These are phyloP conservation scores for Erythrobasidium yunnanense DNA, from an alignment of 768 basidiomycete species.

Conservation along the genomic window DNA sequence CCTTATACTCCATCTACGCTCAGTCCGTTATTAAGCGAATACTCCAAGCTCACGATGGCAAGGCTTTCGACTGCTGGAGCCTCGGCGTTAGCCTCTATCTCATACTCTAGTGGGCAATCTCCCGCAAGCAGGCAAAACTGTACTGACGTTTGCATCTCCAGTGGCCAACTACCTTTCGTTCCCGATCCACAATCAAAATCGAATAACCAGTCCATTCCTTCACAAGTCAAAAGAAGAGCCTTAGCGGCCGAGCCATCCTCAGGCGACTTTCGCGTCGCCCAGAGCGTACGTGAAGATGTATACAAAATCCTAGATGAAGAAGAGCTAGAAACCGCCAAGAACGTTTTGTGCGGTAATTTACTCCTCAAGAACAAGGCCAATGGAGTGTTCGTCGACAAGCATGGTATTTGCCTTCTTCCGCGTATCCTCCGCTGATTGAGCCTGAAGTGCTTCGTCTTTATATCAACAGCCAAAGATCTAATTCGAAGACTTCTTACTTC, in stretches of 20 bases:
- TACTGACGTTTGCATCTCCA: background rate
- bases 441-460: background rate
- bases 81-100: background rate
- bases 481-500: background rate
- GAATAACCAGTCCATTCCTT: background rate
- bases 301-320: background rate
- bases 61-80: conserved; percentile 1
- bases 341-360: background rate
- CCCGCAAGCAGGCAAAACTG: too few species aligned
- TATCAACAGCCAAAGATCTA: background rate
- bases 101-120: background rate
- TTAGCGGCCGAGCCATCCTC: background rate
- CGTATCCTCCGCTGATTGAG: background rate
- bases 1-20: background rate
- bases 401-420: too few species aligned
- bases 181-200: background rate
- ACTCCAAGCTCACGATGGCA: background rate
- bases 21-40: background rate
- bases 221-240: background rate
- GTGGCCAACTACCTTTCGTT: background rate
- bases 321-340: background rate
- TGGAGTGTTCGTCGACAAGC: too few species aligned
- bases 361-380: too few species aligned
- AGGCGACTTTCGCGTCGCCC: background rate
- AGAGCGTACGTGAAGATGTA: background rate